phyloP scores from a whole-genome alignment of 495 filamentous ascomycete genomes.

The Xylaria venustula region DNA sequence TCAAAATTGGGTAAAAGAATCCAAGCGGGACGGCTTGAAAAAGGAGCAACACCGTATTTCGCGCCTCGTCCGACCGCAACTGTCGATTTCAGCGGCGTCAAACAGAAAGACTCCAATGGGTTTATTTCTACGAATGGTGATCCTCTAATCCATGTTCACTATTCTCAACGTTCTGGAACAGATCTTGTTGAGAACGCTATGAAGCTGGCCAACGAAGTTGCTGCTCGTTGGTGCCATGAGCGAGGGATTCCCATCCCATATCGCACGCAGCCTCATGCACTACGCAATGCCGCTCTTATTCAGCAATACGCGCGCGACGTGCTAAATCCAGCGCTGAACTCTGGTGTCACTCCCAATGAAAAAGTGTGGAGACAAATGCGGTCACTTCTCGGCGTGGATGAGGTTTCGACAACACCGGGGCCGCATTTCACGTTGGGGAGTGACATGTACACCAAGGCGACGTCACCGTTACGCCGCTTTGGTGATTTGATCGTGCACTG shows the following conservation, averaged over 20 bases:
- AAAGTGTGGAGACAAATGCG: conserved; percentile 64
- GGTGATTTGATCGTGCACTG: conserved; percentile 83
- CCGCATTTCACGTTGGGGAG: conserved; percentile 62
- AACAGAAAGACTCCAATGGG: conserved; percentile 7
- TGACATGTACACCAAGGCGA: conserved; percentile 72
- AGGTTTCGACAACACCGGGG: conserved; percentile 49
- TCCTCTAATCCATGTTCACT: conserved; percentile 41
- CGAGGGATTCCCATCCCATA: conserved; percentile 79
- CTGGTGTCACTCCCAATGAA: conserved; percentile 55
- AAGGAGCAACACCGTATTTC: conserved; percentile 39
- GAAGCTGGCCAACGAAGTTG: conserved; percentile 72
- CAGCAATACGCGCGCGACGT: conserved; percentile 46
- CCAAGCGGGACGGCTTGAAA: conserved; percentile 32
- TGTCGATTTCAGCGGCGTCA: conserved; percentile 30
- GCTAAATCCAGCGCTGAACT: conserved; percentile 51
- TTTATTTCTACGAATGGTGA: conserved; percentile 32
- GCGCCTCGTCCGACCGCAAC: conserved; percentile 29
- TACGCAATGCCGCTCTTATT: conserved; percentile 42
- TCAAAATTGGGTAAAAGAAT: conserved; percentile 35
- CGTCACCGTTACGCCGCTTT: conserved; percentile 83
- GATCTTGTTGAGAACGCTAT: conserved; percentile 57
- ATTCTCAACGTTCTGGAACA: conserved; percentile 18
- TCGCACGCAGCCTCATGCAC: conserved; percentile 63
- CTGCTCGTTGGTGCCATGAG: conserved; percentile 68
- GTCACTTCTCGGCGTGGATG: conserved; percentile 49